Percentiles rank a stretch among this genome's conserved stretches.
Conservation (phyloP, 768 basidiomycete genomes). For the Leccinum truebloodii region DNA sequence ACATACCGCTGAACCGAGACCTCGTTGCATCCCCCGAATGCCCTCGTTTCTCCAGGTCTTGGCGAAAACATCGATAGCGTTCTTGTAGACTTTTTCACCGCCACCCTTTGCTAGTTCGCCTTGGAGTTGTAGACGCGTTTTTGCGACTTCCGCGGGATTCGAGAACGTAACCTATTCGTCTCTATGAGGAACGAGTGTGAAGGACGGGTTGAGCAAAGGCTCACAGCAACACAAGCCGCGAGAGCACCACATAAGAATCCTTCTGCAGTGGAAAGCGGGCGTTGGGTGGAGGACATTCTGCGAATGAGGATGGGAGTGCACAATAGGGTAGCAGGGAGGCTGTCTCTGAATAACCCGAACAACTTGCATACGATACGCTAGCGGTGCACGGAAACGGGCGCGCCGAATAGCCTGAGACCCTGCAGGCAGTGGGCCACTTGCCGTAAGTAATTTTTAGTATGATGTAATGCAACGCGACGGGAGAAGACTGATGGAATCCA, state of each 20-base stretch:
- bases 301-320: not conserved
- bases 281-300: conserved; percentile 24
- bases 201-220: conserved; percentile 7
- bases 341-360: not conserved
- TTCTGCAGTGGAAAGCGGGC: conserved; percentile 65
- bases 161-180: conserved; percentile 70
- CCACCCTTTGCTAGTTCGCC: conserved; percentile 86
- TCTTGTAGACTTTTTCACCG: conserved; percentile 78
- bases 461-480: not conserved
- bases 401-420: not conserved
- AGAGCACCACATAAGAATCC: conserved; percentile 88
- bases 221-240: conserved; percentile 88
- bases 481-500: not conserved
- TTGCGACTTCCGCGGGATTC: conserved; percentile 75
- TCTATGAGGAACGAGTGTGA: conserved; percentile 7
- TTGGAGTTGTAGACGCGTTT: conserved; percentile 94
- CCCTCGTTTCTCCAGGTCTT: conserved; percentile 94
- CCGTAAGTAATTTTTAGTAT: not conserved
- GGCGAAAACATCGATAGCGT: conserved; percentile 79
- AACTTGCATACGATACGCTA: not conserved
- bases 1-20: conserved; percentile 83
- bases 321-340: not conserved
- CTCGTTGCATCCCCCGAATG: conserved; percentile 88
- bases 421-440: not conserved
- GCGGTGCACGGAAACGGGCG: not conserved